phyloP scores from a whole-genome alignment of 2,329 filamentous ascomycete genomes.

The Karstenula rhodostoma region DNA sequence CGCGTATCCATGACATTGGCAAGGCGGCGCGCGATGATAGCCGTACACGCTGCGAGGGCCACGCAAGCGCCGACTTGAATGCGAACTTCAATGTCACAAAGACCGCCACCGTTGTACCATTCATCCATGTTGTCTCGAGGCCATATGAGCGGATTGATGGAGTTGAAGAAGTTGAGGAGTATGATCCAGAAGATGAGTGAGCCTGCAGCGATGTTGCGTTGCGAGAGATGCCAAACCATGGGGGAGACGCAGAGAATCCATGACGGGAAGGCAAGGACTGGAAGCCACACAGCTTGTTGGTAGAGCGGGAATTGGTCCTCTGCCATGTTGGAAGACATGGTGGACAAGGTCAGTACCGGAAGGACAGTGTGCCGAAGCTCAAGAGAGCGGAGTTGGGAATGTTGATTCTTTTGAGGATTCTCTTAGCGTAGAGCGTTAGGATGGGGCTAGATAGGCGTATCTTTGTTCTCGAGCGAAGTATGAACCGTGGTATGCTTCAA shows the following conservation, averaged over 20 bases:
- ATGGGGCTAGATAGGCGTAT: not conserved
- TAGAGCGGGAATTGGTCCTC: slow-evolving; percentile 33
- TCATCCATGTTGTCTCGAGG: slow-evolving; percentile 61
- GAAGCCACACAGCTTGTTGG: slow-evolving; percentile 53
- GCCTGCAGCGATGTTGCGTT: slow-evolving; percentile 67
- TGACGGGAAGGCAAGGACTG: slow-evolving; percentile 59
- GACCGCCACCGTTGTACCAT: slow-evolving; percentile 66
- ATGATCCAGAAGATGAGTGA: slow-evolving; percentile 65
- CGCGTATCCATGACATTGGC: slow-evolving; percentile 68
- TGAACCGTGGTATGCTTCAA: not conserved
- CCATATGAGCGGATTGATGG: slow-evolving; percentile 72
- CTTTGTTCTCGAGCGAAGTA: not conserved
- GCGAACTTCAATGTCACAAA: slow-evolving; percentile 72
- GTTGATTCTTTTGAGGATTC: not conserved
- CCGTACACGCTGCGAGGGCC: slow-evolving; percentile 61
- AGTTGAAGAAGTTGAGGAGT: slow-evolving; percentile 64
- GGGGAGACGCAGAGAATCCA: slow-evolving; percentile 65
- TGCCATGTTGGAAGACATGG: not conserved
- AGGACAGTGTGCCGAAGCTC: not conserved
- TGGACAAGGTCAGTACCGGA: not conserved
- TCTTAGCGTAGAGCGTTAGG: not conserved
- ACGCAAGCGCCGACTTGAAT: slow-evolving; percentile 63
- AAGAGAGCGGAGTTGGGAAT: not conserved
- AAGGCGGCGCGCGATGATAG: slow-evolving; percentile 68
- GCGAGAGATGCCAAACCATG: slow-evolving; percentile 66